A percentile compares a stretch with the other conserved stretches of the same genome.
Conservation (phyloP, 2,329 filamentous ascomycete genomes). For the Alternaria brassicicola region DNA sequence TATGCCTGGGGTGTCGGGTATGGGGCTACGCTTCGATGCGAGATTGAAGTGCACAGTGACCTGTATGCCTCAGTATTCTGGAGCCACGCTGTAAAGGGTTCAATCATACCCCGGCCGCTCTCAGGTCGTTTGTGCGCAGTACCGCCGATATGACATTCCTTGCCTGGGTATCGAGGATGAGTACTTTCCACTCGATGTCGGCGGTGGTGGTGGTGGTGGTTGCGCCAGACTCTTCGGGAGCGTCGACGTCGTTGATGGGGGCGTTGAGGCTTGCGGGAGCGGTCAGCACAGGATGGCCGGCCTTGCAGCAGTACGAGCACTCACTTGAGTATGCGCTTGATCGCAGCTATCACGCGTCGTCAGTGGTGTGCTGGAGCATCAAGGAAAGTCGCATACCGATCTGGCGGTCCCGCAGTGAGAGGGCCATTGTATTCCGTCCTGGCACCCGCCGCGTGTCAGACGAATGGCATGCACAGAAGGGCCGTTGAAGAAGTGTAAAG, state of each 20-base stretch:
- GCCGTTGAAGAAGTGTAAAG: not conserved
- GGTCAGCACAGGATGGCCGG: not conserved
- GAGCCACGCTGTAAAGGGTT: not conserved
- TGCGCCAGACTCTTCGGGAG: conserved; percentile 59
- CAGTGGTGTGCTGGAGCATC: conserved; percentile 3
- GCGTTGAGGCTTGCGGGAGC: conserved; percentile 69
- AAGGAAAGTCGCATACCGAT: conserved; percentile 50
- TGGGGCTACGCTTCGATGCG: conserved; percentile 79
- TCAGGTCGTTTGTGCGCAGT: conserved; percentile 87
- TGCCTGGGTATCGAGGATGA: conserved; percentile 91
- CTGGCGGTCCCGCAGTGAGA: conserved; percentile 69
- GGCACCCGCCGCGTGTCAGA: conserved; percentile 33
- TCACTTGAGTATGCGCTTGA: conserved; percentile 88
- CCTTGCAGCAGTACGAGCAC: not conserved
- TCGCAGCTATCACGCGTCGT: conserved; percentile 67
- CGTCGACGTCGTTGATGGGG: conserved; percentile 59
- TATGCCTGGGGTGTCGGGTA: conserved; percentile 78
- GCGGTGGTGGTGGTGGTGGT: conserved; percentile 15
- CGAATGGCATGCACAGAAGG: conserved; percentile 31
- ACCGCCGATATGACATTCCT: conserved; percentile 97
- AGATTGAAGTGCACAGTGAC: conserved; percentile 63
- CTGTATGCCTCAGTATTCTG: conserved; percentile 66
- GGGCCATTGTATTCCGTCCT: conserved; percentile 37
- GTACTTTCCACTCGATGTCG: conserved; percentile 56
- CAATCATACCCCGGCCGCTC: conserved; percentile 74